phyloP scores from a whole-genome alignment of 2,329 filamentous ascomycete species.

The Penicillium rolfsii region DNA sequence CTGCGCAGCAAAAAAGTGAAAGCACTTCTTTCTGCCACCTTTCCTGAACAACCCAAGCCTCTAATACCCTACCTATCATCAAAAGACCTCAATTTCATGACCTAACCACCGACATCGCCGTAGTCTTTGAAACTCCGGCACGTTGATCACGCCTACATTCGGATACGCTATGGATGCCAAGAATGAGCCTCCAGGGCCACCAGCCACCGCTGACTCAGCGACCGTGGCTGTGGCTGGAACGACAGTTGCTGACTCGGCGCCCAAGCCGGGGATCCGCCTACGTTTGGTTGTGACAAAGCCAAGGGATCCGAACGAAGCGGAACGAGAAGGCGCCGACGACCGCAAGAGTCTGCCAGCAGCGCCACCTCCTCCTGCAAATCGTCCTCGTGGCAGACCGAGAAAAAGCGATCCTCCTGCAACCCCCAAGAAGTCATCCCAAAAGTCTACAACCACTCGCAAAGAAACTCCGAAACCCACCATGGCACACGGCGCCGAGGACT shows the following conservation, averaged over 20 bases:
- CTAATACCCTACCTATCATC: neutral
- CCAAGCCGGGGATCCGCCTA: neutral
- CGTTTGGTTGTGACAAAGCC: conserved; percentile 3
- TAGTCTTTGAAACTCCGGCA: neutral
- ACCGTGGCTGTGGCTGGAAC: neutral
- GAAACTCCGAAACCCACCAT: conserved; percentile 34
- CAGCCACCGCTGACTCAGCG: conserved; percentile 8
- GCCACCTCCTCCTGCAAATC: neutral
- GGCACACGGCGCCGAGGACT: conserved; percentile 59
- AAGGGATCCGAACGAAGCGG: no score
- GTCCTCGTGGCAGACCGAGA: neutral
- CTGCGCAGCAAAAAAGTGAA: neutral
- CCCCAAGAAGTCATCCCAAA: neutral
- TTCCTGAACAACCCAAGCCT: neutral
- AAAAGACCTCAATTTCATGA: no score
- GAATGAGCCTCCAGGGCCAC: neutral
- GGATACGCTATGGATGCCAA: neutral
- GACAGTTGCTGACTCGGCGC: conserved; percentile 5
- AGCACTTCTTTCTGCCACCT: neutral
- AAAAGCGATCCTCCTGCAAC: neutral
- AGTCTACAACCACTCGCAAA: neutral
- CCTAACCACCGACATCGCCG: neutral
- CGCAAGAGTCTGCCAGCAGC: neutral
- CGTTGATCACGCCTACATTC: neutral
- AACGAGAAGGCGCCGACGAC: neutral